Evolutionary conservation across 805 yeast genomes (phyloP).

Genomic region (Candida argentea): DNA sequence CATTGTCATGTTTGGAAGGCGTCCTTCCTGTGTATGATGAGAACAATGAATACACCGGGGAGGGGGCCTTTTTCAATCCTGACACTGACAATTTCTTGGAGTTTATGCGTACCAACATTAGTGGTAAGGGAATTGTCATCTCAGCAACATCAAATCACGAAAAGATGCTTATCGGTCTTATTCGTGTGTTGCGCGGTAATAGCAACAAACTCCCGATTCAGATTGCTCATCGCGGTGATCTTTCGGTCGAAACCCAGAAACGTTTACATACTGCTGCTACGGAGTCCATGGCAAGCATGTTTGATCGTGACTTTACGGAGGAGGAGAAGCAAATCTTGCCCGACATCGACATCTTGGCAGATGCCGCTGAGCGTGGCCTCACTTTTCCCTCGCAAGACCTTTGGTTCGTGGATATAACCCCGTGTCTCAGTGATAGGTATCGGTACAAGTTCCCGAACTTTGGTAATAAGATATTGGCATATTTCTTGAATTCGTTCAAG

Average conservation of each 20-base stretch:
- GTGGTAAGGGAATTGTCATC: conserved; percentile 46
- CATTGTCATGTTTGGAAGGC: conserved; percentile 3
- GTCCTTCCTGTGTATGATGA: conserved; percentile 7
- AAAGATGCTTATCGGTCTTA: conserved; percentile 36
- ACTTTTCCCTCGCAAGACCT: conserved; percentile 23
- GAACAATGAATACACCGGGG: conserved; percentile 4
- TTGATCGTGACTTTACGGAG: conserved; percentile 10
- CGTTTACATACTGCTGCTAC: conserved; percentile 9
- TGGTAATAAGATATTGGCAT: conserved; percentile 25
- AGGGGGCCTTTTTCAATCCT: conserved; percentile 5
- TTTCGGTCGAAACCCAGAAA: conserved; percentile 15
- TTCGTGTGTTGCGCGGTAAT: conserved; percentile 39
- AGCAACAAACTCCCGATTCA: conserved; percentile 41
- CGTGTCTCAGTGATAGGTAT: conserved; percentile 9
- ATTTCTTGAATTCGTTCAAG: conserved; percentile 30
- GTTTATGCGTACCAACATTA: conserved; percentile 14
- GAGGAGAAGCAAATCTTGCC: conserved; percentile 3
- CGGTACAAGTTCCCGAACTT: conserved; percentile 19
- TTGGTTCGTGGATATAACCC: conserved; percentile 26
- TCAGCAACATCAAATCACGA: conserved; percentile 39
- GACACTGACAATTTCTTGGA: conserved; percentile 14
- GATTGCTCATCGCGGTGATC: conserved; percentile 19
- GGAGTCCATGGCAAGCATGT: conserved; percentile 9
- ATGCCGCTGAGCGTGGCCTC: conserved; percentile 7
- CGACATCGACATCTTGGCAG: conserved; percentile 8